phyloP scores from a whole-genome alignment of 1,284 basidiomycete species.

The Boletus smithii region DNA sequence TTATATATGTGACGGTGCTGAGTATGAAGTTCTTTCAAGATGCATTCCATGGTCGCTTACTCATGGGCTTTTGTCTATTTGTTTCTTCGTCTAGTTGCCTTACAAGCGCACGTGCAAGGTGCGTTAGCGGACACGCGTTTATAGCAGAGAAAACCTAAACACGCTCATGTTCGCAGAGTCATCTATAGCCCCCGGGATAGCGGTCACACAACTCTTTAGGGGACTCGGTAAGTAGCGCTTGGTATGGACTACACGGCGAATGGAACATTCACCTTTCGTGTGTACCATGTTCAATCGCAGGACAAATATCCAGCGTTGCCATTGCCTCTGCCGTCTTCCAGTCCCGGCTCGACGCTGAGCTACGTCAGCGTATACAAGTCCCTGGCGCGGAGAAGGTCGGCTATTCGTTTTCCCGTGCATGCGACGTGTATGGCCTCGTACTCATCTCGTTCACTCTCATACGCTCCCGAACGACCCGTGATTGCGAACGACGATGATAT shows the following conservation, averaged over 20 bases:
- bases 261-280: background rate
- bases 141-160: background rate
- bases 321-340: constrained; percentile 23
- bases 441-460: background rate
- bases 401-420: background rate
- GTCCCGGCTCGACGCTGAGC: constrained; percentile 19
- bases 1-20: constrained; percentile 14
- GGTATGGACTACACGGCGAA: background rate
- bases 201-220: constrained; percentile 11
- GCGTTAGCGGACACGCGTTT: background rate
- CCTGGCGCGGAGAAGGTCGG: constrained; percentile 16
- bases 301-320: constrained; percentile 19
- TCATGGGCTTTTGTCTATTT: background rate
- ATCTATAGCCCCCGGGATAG: constrained; percentile 8
- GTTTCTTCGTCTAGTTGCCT: constrained; percentile 8
- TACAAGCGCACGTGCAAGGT: constrained; percentile 19
- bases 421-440: background rate
- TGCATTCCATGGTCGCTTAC: background rate
- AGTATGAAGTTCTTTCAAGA: constrained; percentile 7
- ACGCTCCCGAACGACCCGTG: no score
- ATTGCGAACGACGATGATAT: no score
- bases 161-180: background rate
- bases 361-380: constrained; percentile 9
- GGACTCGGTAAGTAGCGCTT: constrained; percentile 8
- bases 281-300: background rate